Base-by-base conservation (phyloP, 2,329 filamentous ascomycete genomes). In the Dactylella cylindrospora region DNA sequence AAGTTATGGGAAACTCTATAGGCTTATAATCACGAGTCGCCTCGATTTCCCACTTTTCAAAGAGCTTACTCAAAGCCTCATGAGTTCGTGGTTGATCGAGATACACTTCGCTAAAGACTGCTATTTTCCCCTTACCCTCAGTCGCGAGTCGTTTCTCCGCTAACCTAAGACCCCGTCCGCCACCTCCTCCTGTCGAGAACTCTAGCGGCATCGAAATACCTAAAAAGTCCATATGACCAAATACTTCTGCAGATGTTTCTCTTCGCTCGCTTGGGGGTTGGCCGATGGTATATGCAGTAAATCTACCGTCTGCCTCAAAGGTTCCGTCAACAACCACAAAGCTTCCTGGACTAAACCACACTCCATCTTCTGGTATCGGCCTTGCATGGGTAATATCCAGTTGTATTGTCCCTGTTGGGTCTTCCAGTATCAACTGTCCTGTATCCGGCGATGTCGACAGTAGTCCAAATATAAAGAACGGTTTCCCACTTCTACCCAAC, bases 291-390 rank as follows among this genome's bases (percentile, higher is more conserved):
- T 95, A 90, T 0, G 84, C 90, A 53, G 95, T 81, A 68, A 98
- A 96, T 43, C 84, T 86, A 4, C 93, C 93, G n/a, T 95, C 90
- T 72, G 97, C 93, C 71, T 95, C 90, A 70, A 98, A 98, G n/a
- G 91, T 84, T 5, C 93, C 93, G 69, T 98, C 93, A 0, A 96
- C 83, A 0, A 98, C 79, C 2, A 97, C 87, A 40, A 98, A 87
- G 90, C 97, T 97, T 2, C 94, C 94, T 0, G 93, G 90, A 3
- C 85, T 84, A 70, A 96, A 96, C 86, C 90, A 98, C 3, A 88
- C 85, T 19, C 88, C 89, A 70, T 91, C 84, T 61, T 89, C 84
- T 0, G 90, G 90, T 51, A 96, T 85, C 10, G 86, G 83, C 17
- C 84, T 83, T 0, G 91, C 88, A 69, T 91, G 86, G 15, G 83